Percentiles rank a stretch among this genome's conserved stretches.
These are phyloP conservation scores for Phytophthora fragariaefolia DNA, from an alignment of 352 stramenopile genomes.

Conservation along the genomic window DNA sequence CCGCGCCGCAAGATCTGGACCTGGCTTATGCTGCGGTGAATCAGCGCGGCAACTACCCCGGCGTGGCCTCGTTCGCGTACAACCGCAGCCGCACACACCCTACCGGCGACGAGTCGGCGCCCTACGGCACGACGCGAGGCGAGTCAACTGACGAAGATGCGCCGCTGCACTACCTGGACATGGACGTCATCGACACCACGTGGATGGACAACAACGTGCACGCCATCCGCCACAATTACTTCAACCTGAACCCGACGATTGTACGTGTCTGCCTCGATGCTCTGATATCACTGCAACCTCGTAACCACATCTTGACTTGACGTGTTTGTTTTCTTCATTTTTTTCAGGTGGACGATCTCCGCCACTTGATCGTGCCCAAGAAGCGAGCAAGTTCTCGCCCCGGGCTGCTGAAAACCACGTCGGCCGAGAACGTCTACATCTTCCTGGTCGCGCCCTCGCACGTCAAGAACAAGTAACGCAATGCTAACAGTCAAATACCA, in stretches of 20 bases:
- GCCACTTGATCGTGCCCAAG: conserved; percentile 65
- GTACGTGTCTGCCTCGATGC: conserved; percentile 44
- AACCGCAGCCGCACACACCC: conserved; percentile 40
- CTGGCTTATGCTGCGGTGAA: conserved; percentile 62
- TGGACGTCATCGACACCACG: conserved; percentile 90
- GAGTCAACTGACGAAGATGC: conserved; percentile 25
- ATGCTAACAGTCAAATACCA: not conserved
- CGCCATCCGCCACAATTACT: conserved; percentile 85
- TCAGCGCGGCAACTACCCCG: conserved; percentile 56
- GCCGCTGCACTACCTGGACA: conserved; percentile 65
- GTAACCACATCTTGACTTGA: conserved; percentile 3
- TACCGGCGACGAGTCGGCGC: conserved; percentile 23
- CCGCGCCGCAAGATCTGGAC: conserved; percentile 52
- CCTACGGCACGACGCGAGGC: conserved; percentile 32
- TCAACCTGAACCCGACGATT: conserved; percentile 86
- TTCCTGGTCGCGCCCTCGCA: conserved; percentile 74
- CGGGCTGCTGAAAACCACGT: conserved; percentile 61
- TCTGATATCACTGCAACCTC: too few relatives aligned
- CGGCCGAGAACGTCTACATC: conserved; percentile 78
- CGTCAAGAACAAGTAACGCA: conserved; percentile 66
- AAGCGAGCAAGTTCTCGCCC: conserved; percentile 56
- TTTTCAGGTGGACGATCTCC: conserved; percentile 66
- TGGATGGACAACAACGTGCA: conserved; percentile 90
- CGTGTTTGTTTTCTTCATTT: too few relatives aligned
- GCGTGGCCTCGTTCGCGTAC: conserved; percentile 63